phyloP scores from a whole-genome alignment of 768 basidiomycete genomes.

The Pleurotus sapidus region DNA sequence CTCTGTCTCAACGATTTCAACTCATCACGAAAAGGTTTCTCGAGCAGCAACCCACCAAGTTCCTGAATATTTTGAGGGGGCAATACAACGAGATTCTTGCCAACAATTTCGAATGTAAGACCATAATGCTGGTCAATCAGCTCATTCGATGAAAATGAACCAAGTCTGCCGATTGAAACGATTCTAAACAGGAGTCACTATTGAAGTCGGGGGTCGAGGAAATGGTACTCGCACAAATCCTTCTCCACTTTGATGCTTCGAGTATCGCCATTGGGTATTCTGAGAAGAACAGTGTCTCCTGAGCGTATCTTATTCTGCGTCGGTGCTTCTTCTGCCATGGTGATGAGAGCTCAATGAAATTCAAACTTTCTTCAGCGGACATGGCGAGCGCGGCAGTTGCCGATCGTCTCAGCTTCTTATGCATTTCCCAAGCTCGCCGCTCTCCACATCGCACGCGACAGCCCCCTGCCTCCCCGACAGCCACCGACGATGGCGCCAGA shows the following conservation, averaged over 20 bases:
- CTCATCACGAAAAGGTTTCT: neutral
- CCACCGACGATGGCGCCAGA: neutral
- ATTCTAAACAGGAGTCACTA: slow-evolving; percentile 38
- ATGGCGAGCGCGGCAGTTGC: slow-evolving; percentile 1
- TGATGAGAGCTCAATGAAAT: too few species aligned
- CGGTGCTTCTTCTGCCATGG: neutral
- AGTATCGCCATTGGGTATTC: slow-evolving; percentile 76
- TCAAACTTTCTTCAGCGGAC: neutral
- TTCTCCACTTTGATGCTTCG: slow-evolving; percentile 71
- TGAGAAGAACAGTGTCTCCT: slow-evolving; percentile 78
- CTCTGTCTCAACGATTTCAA: slow-evolving; percentile 47
- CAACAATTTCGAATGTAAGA: slow-evolving; percentile 80
- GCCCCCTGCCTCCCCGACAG: neutral
- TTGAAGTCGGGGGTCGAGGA: neutral
- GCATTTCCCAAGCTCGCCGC: neutral
- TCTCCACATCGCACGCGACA: neutral
- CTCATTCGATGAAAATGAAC: slow-evolving; percentile 75
- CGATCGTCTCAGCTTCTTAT: neutral
- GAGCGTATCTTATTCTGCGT: slow-evolving; percentile 15
- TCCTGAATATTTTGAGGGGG: slow-evolving; percentile 70
- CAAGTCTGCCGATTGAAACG: slow-evolving; percentile 80
- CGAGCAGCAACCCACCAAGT: slow-evolving; percentile 55
- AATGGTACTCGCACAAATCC: slow-evolving; percentile 53
- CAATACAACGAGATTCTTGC: slow-evolving; percentile 63
- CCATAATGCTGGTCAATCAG: slow-evolving; percentile 86